phyloP scores from a whole-genome alignment of 2,329 filamentous ascomycete species.

The Ciborinia camelliae region DNA sequence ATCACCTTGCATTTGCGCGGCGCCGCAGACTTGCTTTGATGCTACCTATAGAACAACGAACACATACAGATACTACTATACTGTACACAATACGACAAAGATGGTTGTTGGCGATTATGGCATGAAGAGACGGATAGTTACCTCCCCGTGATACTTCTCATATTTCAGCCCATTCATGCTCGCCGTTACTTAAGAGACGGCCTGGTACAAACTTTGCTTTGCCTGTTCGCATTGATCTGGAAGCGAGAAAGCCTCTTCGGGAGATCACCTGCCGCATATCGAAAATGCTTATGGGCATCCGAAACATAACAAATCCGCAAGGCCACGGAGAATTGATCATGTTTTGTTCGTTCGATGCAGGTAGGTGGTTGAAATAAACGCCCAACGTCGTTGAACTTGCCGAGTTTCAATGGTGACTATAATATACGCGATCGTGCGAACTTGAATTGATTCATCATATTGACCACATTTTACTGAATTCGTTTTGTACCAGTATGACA shows the following conservation, averaged over 20 bases:
- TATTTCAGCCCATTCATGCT: constrained; percentile 17
- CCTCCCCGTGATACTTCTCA: constrained; percentile 12
- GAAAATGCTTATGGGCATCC: constrained; percentile 21
- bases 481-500: not conserved
- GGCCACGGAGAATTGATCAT: constrained; percentile 16
- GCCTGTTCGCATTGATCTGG: constrained; percentile 13
- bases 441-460: constrained; percentile 12
- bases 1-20: constrained; percentile 17
- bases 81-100: not conserved
- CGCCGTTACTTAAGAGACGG: not conserved
- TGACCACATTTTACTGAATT: not conserved
- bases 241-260: constrained; percentile 23
- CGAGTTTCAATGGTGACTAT: constrained; percentile 9
- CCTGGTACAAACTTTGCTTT: not conserved
- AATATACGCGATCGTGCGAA: constrained; percentile 6
- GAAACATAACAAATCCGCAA: constrained; percentile 17
- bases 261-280: constrained; percentile 29
- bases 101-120: not conserved
- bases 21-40: constrained; percentile 8
- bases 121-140: constrained; percentile 13
- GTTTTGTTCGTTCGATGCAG: constrained; percentile 12
- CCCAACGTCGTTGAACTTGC: constrained; percentile 1
- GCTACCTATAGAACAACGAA: constrained; percentile 1
- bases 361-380: constrained; percentile 5
- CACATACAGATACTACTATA: not conserved